These are phyloP conservation scores for Penicillium polonicum DNA, from an alignment of 2,329 filamentous ascomycete genomes.

Conservation along the genomic window DNA sequence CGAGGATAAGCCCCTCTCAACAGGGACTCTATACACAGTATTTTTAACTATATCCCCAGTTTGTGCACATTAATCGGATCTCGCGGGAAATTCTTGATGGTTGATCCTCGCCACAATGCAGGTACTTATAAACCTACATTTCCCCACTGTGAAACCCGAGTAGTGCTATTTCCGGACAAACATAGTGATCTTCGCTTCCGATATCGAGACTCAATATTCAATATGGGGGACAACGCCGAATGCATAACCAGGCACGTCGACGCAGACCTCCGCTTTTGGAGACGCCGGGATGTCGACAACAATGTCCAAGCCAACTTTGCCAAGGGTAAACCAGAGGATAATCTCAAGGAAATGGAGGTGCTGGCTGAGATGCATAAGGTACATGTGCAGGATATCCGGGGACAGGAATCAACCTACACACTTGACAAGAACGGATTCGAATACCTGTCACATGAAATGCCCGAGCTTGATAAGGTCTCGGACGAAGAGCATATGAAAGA, in stretches of 20 bases:
- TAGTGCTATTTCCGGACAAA: background rate
- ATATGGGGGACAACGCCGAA: background rate
- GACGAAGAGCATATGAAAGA: constrained; percentile 18
- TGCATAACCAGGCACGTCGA: constrained; percentile 1
- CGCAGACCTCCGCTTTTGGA: constrained; percentile 9
- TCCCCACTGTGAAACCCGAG: background rate
- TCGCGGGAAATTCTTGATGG: background rate
- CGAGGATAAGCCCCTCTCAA: background rate
- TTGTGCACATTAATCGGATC: constrained; percentile 20
- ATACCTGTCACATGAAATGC: constrained; percentile 36
- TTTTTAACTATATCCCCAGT: background rate
- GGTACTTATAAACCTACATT: background rate
- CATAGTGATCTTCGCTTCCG: background rate
- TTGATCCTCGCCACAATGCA: background rate
- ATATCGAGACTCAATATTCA: background rate
- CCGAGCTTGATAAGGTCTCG: constrained; percentile 34
- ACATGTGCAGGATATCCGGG: constrained; percentile 43
- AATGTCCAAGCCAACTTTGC: background rate
- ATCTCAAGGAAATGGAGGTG: background rate
- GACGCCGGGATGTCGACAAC: background rate
- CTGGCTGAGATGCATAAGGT: background rate
- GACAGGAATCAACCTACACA: constrained; percentile 44
- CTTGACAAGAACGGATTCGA: constrained; percentile 45
- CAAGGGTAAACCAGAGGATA: background rate
- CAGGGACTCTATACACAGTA: background rate